These are phyloP conservation scores for Cyberlindnera misumaiensis DNA, from an alignment of 805 yeast genomes.

Conservation along the genomic window DNA sequence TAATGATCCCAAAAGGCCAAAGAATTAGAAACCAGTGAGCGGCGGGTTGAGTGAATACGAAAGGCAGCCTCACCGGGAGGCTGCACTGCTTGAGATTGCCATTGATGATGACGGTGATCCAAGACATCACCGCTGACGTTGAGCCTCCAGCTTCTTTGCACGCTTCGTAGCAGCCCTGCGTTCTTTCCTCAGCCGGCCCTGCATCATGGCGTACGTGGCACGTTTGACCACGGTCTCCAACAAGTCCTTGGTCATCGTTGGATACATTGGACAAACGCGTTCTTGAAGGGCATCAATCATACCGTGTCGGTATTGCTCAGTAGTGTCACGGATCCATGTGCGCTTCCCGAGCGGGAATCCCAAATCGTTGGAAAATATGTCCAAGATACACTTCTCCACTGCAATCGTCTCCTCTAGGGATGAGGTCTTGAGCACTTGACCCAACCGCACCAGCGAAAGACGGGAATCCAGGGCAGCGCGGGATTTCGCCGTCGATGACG, in stretches of 20 bases:
- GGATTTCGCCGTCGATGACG: conserved; percentile 2
- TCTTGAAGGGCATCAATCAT: conserved; percentile 43
- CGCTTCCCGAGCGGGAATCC: conserved; percentile 70
- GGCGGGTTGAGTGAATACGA: no score
- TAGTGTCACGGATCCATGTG: conserved; percentile 83
- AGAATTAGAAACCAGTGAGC: no score
- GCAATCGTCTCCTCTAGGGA: conserved; percentile 47
- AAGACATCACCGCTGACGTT: no score
- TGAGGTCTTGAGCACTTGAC: conserved; percentile 42
- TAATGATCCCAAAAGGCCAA: no score
- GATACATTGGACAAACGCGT: conserved; percentile 21
- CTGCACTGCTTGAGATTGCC: no score
- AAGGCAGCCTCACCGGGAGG: no score
- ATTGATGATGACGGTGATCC: no score
- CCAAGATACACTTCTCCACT: conserved; percentile 46
- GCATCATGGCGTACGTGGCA: conserved; percentile 77
- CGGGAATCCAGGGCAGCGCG: conserved; percentile 39
- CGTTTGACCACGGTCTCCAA: conserved; percentile 72
- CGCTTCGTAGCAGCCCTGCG: conserved; percentile 42
- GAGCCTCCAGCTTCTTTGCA: conserved; percentile 1
- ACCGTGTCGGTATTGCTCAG: conserved; percentile 40
- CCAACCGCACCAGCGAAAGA: conserved; percentile 49
- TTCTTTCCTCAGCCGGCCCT: conserved; percentile 64
- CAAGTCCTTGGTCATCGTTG: conserved; percentile 25
- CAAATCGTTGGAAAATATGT: conserved; percentile 47